phyloP scores from a whole-genome alignment of 2,329 filamentous ascomycete genomes.

The Penicillium sp. region DNA sequence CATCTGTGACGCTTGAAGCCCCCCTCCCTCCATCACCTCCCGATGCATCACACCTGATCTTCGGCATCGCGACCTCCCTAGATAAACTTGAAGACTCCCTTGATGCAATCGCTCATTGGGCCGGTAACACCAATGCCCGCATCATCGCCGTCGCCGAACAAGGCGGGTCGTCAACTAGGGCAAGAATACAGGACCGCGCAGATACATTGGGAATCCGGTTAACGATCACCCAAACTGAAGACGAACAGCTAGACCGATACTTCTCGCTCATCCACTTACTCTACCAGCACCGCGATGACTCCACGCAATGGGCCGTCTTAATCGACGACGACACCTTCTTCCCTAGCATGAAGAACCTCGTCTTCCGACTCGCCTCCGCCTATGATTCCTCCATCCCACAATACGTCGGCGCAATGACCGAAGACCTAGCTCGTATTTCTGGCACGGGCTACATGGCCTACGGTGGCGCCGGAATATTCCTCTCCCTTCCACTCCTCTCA shows the following conservation, averaged over 20 bases:
- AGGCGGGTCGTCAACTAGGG: conserved; percentile 25
- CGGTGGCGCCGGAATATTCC: conserved; percentile 62
- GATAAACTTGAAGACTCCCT: conserved; percentile 54
- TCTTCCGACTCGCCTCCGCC: conserved; percentile 44
- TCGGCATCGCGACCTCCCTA: conserved; percentile 59
- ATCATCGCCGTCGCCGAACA: conserved; percentile 55
- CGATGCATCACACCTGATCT: conserved; percentile 54
- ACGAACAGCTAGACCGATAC: conserved; percentile 51
- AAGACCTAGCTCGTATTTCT: conserved; percentile 55
- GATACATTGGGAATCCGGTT: conserved; percentile 45
- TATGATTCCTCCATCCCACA: conserved; percentile 52
- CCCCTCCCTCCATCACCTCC: conserved; percentile 20
- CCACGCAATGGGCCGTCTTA: conserved; percentile 58
- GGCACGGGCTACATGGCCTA: conserved; percentile 61
- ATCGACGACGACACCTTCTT: conserved; percentile 68
- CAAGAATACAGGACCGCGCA: conserved; percentile 28
- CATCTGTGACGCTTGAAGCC: conserved; percentile 25
- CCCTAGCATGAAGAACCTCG: conserved; percentile 56
- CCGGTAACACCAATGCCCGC: conserved; percentile 51
- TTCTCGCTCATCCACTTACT: conserved; percentile 56
- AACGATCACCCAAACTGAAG: conserved; percentile 26
- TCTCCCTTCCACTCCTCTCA: conserved; percentile 55
- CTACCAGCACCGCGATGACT: conserved; percentile 43
- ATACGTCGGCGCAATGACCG: conserved; percentile 62
- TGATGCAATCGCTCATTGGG: conserved; percentile 58